Conservation (phyloP, 768 basidiomycete species). For the Phlebiopsis flavidoalba region DNA sequence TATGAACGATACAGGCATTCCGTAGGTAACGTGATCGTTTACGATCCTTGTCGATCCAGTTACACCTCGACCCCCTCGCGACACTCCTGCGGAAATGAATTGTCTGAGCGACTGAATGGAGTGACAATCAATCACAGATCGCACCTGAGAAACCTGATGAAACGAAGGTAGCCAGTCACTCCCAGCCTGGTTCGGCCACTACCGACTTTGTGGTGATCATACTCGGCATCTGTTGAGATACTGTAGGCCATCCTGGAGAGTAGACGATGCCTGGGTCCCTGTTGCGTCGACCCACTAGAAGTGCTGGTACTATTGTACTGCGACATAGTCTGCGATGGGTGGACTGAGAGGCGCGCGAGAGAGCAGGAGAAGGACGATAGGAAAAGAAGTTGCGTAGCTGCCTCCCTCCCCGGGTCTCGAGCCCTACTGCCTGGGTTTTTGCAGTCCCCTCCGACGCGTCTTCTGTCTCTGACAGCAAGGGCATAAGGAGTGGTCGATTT, state of each 20-base stretch:
- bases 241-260: conserved; percentile 5
- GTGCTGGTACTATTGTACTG: conserved; percentile 9
- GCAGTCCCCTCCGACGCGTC: neutral
- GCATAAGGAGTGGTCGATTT: too few relatives aligned
- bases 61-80: conserved; percentile 12
- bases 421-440: neutral
- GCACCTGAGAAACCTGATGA: conserved; percentile 10
- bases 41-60: conserved; percentile 10
- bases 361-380: neutral
- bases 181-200: conserved; percentile 3
- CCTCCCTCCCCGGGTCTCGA: neutral
- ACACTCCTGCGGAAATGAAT: conserved; percentile 1
- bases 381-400: neutral
- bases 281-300: conserved; percentile 10
- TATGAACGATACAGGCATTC: conserved; percentile 9
- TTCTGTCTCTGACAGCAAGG: neutral
- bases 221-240: neutral
- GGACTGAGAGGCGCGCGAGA: neutral
- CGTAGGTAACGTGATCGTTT: conserved; percentile 13
- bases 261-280: conserved; percentile 3
- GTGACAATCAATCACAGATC: neutral
- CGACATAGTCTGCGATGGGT: neutral
- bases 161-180: conserved; percentile 11
- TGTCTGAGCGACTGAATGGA: neutral
- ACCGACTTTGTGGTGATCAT: conserved; percentile 7